These are phyloP conservation scores for Telfairia occidentalis DNA, from an alignment of 331 rosid genomes.

Conservation along the genomic window DNA sequence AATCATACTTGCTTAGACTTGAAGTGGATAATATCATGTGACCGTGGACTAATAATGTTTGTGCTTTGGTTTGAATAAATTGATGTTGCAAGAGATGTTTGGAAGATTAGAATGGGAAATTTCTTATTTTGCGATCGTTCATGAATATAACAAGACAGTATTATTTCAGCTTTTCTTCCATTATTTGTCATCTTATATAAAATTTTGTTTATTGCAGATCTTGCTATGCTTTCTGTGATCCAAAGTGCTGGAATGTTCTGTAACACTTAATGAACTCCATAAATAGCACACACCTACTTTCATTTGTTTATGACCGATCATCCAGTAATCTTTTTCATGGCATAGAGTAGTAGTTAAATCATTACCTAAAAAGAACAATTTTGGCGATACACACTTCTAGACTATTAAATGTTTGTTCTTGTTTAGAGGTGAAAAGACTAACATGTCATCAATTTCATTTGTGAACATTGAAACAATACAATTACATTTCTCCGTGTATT, in stretches of 20 bases:
- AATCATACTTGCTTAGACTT: not conserved
- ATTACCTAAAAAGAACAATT: not conserved
- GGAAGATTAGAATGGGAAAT: not conserved
- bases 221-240: not conserved
- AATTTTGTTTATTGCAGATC: no score
- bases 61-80: not conserved
- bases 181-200: not conserved
- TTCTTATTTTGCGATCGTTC: not conserved
- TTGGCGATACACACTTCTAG: not conserved
- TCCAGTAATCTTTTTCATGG: not conserved
- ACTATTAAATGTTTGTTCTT: not conserved
- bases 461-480: not conserved
- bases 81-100: not conserved
- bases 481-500: not conserved
- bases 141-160: not conserved
- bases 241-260: conserved; percentile 4
- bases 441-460: not conserved
- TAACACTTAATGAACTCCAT: not conserved
- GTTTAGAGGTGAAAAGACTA: not conserved
- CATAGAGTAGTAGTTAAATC: not conserved
- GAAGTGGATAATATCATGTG: not conserved
- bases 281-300: not conserved
- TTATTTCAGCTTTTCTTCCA: not conserved
- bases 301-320: not conserved
- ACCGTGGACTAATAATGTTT: not conserved